Conservation (phyloP, 2,329 filamentous ascomycete species). For the Pyrenophora teres region DNA sequence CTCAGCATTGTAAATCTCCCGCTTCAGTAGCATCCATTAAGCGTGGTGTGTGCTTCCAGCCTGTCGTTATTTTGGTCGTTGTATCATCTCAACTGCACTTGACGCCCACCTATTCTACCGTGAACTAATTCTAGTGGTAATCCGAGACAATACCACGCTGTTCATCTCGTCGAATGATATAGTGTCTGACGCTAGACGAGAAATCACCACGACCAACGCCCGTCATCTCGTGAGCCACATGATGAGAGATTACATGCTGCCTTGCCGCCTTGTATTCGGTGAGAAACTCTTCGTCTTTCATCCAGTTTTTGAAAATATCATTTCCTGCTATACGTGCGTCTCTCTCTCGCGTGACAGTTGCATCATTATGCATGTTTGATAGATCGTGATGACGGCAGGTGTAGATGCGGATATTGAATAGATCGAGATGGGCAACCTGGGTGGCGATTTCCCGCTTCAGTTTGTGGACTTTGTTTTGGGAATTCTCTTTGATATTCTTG, state of each 20-base stretch:
- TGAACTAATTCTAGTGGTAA: background rate
- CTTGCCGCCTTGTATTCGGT: conserved; percentile 1
- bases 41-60: too few species aligned
- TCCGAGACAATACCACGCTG: background rate
- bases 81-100: too few species aligned
- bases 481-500: background rate
- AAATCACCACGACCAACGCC: background rate
- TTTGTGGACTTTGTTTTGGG: background rate
- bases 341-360: background rate
- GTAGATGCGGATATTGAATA: too few species aligned
- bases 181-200: background rate
- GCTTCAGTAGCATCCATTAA: too few species aligned
- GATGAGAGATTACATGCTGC: conserved; percentile 8
- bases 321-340: background rate
- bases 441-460: too few species aligned
- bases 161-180: background rate
- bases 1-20: too few species aligned
- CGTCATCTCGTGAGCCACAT: conserved; percentile 12
- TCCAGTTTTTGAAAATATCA: conserved; percentile 1
- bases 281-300: conserved; percentile 4
- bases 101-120: too few species aligned
- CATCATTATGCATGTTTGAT: background rate
- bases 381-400: background rate
- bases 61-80: too few species aligned
- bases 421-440: too few species aligned